phyloP scores from a whole-genome alignment of 148 eudicot genomes.

The Rhododendron ferrugineum region DNA sequence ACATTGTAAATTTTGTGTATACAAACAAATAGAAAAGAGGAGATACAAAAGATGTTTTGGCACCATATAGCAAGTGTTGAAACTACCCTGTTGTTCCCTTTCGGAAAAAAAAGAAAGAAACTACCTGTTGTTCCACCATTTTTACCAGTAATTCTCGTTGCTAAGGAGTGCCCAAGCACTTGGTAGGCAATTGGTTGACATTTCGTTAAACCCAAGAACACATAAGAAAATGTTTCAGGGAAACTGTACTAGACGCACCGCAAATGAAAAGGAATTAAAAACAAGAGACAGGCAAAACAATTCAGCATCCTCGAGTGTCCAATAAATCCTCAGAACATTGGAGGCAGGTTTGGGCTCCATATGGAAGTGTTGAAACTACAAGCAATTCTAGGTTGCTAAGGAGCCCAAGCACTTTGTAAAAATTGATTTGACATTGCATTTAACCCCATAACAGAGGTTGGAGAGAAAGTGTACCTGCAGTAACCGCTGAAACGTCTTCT shows the following conservation, averaged over 20 bases:
- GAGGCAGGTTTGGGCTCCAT: background rate
- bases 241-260: background rate
- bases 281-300: background rate
- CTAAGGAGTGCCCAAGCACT: background rate
- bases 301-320: background rate
- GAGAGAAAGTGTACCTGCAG: constrained; percentile 37
- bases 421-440: background rate
- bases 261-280: background rate
- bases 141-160: background rate
- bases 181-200: background rate
- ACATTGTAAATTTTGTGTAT: background rate
- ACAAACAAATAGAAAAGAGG: background rate
- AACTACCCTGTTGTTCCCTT: background rate
- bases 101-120: background rate
- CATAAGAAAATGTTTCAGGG: background rate
- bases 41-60: background rate
- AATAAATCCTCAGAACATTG: background rate
- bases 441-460: background rate
- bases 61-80: background rate
- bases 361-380: background rate
- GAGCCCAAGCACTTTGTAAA: background rate
- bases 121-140: background rate
- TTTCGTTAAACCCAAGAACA: background rate
- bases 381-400: background rate
- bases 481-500: constrained; percentile 25